Conservation (phyloP, 192 early-diverging fungal species). For the Coemansia sp. region DNA sequence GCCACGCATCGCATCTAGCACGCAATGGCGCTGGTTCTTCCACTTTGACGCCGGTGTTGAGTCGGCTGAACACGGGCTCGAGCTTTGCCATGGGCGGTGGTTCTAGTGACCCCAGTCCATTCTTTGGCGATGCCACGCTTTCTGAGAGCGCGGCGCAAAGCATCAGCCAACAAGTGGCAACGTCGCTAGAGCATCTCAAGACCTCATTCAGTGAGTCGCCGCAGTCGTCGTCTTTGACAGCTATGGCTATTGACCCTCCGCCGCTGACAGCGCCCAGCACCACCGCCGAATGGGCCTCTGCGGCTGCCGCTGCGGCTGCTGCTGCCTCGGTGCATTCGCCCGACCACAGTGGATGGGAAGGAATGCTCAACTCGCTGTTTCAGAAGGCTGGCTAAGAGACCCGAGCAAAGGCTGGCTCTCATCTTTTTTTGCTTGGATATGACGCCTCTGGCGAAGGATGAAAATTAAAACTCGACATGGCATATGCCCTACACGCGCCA, state of each 20-base stretch:
- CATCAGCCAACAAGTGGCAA: slow-evolving; percentile 19
- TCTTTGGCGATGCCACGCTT: slow-evolving; percentile 4
- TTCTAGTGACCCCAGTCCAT: background rate
- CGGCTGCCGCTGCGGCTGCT: background rate
- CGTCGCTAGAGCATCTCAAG: slow-evolving; percentile 25
- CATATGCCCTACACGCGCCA: slow-evolving; percentile 2
- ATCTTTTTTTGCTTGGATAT: background rate
- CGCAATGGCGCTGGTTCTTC: background rate
- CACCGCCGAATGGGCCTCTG: background rate
- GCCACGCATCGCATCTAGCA: background rate
- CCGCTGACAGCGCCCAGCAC: slow-evolving; percentile 1
- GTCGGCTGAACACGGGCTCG: background rate
- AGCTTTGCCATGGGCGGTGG: background rate
- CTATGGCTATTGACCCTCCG: slow-evolving; percentile 19
- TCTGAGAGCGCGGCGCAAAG: slow-evolving; percentile 8
- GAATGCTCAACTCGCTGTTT: slow-evolving; percentile 26
- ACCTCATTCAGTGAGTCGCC: slow-evolving; percentile 18
- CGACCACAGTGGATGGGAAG: slow-evolving; percentile 2
- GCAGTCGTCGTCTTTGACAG: slow-evolving; percentile 12
- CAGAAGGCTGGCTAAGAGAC: background rate
- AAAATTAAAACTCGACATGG: slow-evolving; percentile 8
- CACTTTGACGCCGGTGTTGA: slow-evolving; percentile 7
- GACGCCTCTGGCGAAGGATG: background rate
- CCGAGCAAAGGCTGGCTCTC: background rate
- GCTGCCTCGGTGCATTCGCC: background rate